Base-by-base conservation (phyloP, 2,329 filamentous ascomycete genomes). In the Xylaria sp. region DNA sequence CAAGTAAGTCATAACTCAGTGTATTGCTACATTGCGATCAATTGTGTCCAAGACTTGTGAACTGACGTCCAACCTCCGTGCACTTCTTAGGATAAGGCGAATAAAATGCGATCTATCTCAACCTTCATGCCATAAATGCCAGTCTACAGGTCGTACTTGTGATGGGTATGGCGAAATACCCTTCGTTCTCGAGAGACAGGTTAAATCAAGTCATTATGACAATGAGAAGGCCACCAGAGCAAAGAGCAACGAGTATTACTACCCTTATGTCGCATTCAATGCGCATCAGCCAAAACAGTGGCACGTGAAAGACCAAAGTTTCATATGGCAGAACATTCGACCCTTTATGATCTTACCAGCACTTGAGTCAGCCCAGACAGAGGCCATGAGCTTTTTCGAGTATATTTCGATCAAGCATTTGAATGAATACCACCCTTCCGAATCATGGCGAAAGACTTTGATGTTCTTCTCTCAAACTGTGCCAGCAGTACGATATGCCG, bases 71-170 rank as follows among this genome's bases (percentile, higher is more conserved):
- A 43, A 58, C 43, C 23, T 61, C 39, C n/a, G 5, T 49, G 33
- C 58, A 54, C 13, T 23, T 62, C 15, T 57, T 36, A 81, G 80
- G 67, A 81, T 80, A 74, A 75, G 79, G 69, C 75, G 79, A 67
- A 54, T 82, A 18, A 82, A 81, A 75, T 82, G 80, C 67, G 80
- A 82, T 75, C 68, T 76, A 55, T 60, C 77, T 65, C 75, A 15
- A 60, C 80, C 79, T 68, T 78, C 73, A 63, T 81, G 80, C 73
- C 54, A 74, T 59, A 81, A 79, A 76, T 82, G 80, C 70, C 49
- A 65, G 20, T 80, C 78, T 31, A 82, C 80, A 25, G 80, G 80
- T 68, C 80, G 80, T 58, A 77, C 72, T 46, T 82, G 80, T 71
- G 80, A 82, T 51, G 80, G 80, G 69, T 82, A 68, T 48, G 33